These are phyloP conservation scores for Alternaria solani DNA, from an alignment of 2,329 filamentous ascomycete genomes.

Conservation along the genomic window DNA sequence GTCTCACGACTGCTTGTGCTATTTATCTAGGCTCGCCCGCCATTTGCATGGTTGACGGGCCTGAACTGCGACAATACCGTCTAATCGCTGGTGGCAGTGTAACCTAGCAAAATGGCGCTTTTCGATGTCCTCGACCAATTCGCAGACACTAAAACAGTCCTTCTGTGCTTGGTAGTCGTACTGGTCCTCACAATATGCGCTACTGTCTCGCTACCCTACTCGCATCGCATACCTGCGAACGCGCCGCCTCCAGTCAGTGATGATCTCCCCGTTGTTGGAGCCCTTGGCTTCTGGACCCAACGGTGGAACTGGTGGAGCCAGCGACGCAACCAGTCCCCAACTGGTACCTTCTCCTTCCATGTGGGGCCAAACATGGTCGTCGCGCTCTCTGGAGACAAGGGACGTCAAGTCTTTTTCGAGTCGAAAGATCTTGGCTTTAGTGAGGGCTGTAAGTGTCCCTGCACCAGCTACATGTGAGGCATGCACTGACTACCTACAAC, in stretches of 20 bases:
- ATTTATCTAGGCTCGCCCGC: background rate
- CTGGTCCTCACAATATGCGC: conserved; percentile 20
- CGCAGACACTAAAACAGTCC: conserved; percentile 14
- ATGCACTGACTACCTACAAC: background rate
- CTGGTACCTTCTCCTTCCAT: conserved; percentile 60
- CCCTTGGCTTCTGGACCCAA: conserved; percentile 57
- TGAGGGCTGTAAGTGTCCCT: conserved; percentile 44
- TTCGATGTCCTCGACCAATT: conserved; percentile 9
- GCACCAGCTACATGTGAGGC: background rate
- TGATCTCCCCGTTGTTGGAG: conserved; percentile 55
- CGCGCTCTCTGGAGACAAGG: conserved; percentile 55
- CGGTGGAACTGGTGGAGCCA: conserved; percentile 56
- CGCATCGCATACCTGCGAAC: conserved; percentile 31
- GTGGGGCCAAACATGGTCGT: conserved; percentile 58
- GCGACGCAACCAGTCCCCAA: conserved; percentile 41
- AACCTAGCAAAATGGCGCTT: conserved; percentile 19
- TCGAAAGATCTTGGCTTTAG: conserved; percentile 55
- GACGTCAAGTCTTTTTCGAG: conserved; percentile 57
- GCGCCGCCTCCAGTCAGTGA: conserved; percentile 31
- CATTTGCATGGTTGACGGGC: background rate
- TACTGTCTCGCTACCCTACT: conserved; percentile 23
- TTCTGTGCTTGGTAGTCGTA: conserved; percentile 17
- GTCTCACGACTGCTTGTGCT: background rate
- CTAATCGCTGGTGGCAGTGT: background rate
- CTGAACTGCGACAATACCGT: background rate